Evolutionary conservation across 139 green algal genomes (phyloP).

Genomic region (Coccomyxa sp.): DNA sequence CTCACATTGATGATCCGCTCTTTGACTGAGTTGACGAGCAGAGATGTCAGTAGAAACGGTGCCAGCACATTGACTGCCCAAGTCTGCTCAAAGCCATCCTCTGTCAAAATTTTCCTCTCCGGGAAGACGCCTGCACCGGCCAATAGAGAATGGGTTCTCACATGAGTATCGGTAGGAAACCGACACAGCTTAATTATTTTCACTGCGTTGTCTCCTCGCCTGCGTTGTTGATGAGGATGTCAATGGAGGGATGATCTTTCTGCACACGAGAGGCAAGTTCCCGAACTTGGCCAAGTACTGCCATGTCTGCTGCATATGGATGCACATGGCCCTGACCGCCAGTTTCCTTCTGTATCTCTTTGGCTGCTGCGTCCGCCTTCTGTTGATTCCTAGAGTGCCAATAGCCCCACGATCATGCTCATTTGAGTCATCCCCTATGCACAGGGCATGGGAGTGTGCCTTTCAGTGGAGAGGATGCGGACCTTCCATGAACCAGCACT

Average conservation of each 20-base stretch:
- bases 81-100: conserved; percentile 62
- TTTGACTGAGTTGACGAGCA: conserved; percentile 36
- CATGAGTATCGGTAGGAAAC: neutral
- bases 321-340: neutral
- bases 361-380: conserved; percentile 2
- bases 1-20: conserved; percentile 55
- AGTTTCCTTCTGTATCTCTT: neutral
- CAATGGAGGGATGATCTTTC: neutral
- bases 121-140: conserved; percentile 30
- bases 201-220: neutral
- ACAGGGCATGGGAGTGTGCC: neutral
- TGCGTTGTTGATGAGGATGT: conserved; percentile 64
- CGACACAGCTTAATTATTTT: neutral
- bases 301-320: conserved; percentile 40
- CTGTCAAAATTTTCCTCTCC: conserved; percentile 19
- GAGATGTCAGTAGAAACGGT: conserved; percentile 55
- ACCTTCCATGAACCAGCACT: conserved; percentile 63
- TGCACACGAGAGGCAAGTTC: conserved; percentile 35
- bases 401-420: too few relatives aligned
- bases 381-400: neutral
- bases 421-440: neutral
- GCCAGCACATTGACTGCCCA: conserved; percentile 70
- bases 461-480: neutral
- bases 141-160: neutral
- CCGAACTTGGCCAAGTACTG: conserved; percentile 27